phyloP scores from a whole-genome alignment of 345 rosid species.

The Murraya koenigii region DNA sequence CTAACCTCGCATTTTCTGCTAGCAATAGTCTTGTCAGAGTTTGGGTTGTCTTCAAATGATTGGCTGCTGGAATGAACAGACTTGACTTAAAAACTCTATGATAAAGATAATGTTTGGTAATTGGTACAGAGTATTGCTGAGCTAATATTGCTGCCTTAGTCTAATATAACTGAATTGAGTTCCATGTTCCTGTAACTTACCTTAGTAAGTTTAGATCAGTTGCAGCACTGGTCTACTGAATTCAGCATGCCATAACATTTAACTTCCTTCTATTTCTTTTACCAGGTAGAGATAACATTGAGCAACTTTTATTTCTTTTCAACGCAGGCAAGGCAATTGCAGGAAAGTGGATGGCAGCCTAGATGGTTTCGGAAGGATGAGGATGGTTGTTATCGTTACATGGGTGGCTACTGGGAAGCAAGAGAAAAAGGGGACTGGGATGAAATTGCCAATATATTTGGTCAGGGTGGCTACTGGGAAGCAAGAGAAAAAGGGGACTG shows the following conservation, averaged over 20 bases:
- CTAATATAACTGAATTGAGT: background rate
- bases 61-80: background rate
- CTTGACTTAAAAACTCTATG: background rate
- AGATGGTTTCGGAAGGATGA: constrained; percentile 87
- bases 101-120: too few species aligned
- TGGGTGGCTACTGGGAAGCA: constrained; percentile 95
- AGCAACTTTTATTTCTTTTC: constrained; percentile 3
- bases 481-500: constrained; percentile 68
- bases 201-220: background rate
- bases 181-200: background rate
- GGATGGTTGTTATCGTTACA: constrained; percentile 79
- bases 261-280: background rate
- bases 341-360: constrained; percentile 99
- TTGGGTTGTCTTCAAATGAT: background rate
- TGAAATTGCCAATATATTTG: constrained; percentile 63
- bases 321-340: constrained; percentile 87
- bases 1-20: background rate
- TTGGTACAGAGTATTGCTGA: background rate
- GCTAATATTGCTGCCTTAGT: background rate
- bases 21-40: background rate
- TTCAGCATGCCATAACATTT: background rate
- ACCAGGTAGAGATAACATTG: background rate
- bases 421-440: constrained; percentile 72
- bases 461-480: constrained; percentile 99
- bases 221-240: background rate